These are phyloP conservation scores for Pseudopyricularia cyperi DNA, from an alignment of 2,329 filamentous ascomycete species.

Conservation along the genomic window DNA sequence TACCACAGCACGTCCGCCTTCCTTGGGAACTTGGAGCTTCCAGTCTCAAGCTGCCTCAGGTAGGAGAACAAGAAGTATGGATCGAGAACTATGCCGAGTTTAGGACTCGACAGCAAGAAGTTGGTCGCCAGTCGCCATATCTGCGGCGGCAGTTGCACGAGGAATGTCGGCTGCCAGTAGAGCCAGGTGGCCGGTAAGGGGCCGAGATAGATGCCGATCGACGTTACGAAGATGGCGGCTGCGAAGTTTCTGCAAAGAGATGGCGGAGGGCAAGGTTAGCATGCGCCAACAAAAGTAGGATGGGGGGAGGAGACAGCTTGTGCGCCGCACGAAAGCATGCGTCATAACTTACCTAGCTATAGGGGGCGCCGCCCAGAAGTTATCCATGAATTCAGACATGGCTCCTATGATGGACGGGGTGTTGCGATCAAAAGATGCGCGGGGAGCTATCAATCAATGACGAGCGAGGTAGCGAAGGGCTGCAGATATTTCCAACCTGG, in stretches of 20 bases:
- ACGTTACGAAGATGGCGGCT: constrained; percentile 48
- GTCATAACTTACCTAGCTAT: constrained; percentile 27
- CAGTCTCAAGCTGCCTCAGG: constrained; percentile 58
- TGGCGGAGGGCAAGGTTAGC: neutral
- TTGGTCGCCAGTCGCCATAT: constrained; percentile 29
- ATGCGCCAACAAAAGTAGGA: neutral
- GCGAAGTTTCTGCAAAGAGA: constrained; percentile 47
- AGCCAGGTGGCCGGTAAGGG: constrained; percentile 38
- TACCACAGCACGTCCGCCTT: constrained; percentile 76
- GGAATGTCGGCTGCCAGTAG: constrained; percentile 35
- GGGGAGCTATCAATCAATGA: neutral
- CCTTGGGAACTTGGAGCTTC: constrained; percentile 56
- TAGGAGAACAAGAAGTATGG: constrained; percentile 73
- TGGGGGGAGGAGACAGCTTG: neutral
- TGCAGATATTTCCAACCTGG: neutral
- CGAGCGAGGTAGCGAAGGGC: neutral
- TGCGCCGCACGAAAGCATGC: neutral
- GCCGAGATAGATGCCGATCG: constrained; percentile 44
- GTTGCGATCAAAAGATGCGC: neutral
- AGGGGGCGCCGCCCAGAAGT: constrained; percentile 26
- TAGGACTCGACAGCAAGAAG: constrained; percentile 26
- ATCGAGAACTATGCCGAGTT: constrained; percentile 50
- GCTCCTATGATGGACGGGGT: neutral
- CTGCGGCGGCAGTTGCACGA: constrained; percentile 41
- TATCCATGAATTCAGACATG: constrained; percentile 26